Percentiles rank a stretch among this genome's conserved stretches.
These are phyloP conservation scores for Isoetes taiwanensis DNA, from an alignment of 75 land plant species.

Conservation along the genomic window DNA sequence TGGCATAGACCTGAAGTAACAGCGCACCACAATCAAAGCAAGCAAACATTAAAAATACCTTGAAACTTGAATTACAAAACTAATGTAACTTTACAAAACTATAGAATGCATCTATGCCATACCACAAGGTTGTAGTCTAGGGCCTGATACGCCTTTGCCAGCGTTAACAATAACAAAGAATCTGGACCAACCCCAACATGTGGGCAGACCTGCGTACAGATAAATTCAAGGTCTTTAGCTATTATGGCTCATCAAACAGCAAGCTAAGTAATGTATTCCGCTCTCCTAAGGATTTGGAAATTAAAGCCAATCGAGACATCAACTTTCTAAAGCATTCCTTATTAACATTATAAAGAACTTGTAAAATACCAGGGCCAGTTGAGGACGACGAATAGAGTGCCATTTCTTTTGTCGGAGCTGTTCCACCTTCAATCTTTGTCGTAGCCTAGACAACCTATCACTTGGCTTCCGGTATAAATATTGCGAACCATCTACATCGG, in stretches of 20 bases:
- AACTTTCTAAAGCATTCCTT: neutral
- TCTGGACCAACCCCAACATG: slow-evolving; percentile 28
- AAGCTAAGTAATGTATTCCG: too few species aligned
- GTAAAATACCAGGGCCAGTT: slow-evolving; percentile 44
- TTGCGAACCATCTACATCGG: slow-evolving; percentile 16
- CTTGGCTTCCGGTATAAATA: slow-evolving; percentile 22
- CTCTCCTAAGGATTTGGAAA: neutral
- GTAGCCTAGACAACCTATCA: slow-evolving; percentile 13
- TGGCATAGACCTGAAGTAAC: slow-evolving; percentile 43
- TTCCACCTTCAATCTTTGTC: slow-evolving; percentile 19
- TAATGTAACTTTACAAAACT: neutral
- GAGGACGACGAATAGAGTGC: slow-evolving; percentile 34
- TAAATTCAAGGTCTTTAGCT: neutral
- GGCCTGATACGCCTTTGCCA: slow-evolving; percentile 39
- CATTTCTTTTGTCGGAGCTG: slow-evolving; percentile 19
- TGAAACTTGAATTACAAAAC: neutral
- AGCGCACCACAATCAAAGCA: neutral
- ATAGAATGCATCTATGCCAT: neutral
- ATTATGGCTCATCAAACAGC: too few species aligned
- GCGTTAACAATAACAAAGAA: slow-evolving; percentile 49
- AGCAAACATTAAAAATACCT: neutral
- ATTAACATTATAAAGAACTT: neutral
- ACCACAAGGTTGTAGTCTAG: slow-evolving; percentile 70
- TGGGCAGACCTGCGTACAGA: slow-evolving; percentile 40
- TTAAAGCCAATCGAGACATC: neutral